These are phyloP conservation scores for Clavariopsis aquatica DNA, from an alignment of 495 filamentous ascomycete genomes.

Conservation along the genomic window DNA sequence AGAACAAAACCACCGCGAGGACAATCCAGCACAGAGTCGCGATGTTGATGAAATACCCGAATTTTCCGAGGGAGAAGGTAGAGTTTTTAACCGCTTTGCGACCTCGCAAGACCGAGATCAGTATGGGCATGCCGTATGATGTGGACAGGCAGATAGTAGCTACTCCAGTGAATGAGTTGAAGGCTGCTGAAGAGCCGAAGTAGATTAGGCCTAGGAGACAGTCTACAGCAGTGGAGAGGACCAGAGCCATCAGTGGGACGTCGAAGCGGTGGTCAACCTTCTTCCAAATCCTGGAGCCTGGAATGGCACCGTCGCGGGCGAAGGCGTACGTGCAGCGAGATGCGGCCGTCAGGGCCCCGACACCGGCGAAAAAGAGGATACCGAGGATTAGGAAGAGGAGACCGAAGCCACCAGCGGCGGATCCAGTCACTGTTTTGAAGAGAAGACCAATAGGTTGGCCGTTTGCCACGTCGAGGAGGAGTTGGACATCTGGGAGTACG, in stretches of 20 bases:
- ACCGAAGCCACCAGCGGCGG: slow-evolving; percentile 65
- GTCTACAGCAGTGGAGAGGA: slow-evolving; percentile 57
- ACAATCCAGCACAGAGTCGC: slow-evolving; percentile 54
- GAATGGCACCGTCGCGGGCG: slow-evolving; percentile 66
- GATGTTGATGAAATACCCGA: slow-evolving; percentile 57
- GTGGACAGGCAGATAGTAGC: slow-evolving; percentile 65
- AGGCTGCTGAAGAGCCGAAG: slow-evolving; percentile 62
- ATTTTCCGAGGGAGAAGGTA: slow-evolving; percentile 53
- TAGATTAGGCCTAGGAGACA: slow-evolving; percentile 64
- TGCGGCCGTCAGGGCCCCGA: slow-evolving; percentile 60
- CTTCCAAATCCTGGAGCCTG: slow-evolving; percentile 65
- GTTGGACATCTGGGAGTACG: slow-evolving; percentile 56
- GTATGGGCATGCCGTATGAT: slow-evolving; percentile 64
- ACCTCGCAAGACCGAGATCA: slow-evolving; percentile 57
- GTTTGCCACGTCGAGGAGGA: slow-evolving; percentile 55
- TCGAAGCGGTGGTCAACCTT: slow-evolving; percentile 57
- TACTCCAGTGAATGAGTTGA: slow-evolving; percentile 67
- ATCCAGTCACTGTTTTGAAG: slow-evolving; percentile 61
- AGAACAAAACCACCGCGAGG: slow-evolving; percentile 56
- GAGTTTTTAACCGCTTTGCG: slow-evolving; percentile 52
- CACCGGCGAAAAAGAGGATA: slow-evolving; percentile 63
- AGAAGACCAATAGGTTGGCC: slow-evolving; percentile 61
- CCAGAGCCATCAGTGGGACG: slow-evolving; percentile 59
- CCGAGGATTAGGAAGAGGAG: slow-evolving; percentile 72
- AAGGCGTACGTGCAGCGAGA: slow-evolving; percentile 64